Evolutionary conservation across 2,329 filamentous ascomycete species (phyloP).

Genomic region (Colletotrichum nymphaeae): DNA sequence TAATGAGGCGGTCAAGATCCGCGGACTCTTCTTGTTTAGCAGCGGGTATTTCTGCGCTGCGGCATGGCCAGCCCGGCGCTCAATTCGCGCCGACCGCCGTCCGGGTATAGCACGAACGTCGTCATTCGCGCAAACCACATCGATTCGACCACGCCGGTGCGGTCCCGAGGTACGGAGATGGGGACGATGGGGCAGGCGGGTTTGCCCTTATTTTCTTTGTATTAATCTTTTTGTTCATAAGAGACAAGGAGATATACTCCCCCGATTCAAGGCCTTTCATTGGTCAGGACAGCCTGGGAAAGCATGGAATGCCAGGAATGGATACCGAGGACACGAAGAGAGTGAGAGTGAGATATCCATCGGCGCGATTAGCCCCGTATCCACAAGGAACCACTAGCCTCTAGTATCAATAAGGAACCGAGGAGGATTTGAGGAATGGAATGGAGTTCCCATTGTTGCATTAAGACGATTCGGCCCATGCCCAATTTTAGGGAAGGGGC

Average conservation of each 20-base stretch:
- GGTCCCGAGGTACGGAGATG: constrained; percentile 1
- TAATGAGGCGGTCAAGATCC: neutral
- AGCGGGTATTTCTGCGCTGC: constrained; percentile 1
- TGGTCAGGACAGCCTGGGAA: neutral
- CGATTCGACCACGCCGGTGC: neutral
- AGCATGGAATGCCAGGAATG: neutral
- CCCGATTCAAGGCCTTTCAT: neutral
- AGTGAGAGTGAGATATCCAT: neutral
- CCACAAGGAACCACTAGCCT: neutral
- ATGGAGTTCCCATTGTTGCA: neutral
- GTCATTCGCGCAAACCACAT: neutral
- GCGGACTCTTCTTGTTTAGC: neutral
- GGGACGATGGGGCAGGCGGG: neutral
- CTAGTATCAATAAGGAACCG: neutral
- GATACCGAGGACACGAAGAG: neutral
- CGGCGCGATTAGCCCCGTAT: neutral
- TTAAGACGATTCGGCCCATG: neutral
- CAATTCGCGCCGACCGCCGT: neutral
- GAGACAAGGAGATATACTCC: neutral
- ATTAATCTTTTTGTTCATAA: neutral
- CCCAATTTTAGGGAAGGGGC: neutral
- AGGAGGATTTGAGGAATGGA: neutral
- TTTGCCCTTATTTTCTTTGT: neutral
- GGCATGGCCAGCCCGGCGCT: neutral
- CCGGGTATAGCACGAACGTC: neutral